Evolutionary conservation across 345 rosid species (phyloP).

Genomic region (Euphorbia tirucalli): DNA sequence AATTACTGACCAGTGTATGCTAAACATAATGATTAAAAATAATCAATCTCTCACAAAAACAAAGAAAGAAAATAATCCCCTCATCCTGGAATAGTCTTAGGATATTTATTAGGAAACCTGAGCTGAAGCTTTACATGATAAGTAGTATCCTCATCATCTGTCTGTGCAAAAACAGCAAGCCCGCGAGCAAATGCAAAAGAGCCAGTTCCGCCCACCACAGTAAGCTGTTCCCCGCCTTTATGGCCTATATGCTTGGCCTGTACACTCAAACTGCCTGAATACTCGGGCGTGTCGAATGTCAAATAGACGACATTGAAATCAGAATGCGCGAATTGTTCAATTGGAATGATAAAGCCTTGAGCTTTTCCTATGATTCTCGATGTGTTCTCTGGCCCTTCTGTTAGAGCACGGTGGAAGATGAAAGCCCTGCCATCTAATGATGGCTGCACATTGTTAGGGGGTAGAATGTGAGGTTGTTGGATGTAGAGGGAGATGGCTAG

Average conservation of each 20-base stretch:
- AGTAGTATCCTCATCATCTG: constrained; percentile 33
- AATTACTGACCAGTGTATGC: no score
- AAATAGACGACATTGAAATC: constrained; percentile 68
- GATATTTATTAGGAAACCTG: constrained; percentile 53
- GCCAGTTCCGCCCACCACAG: constrained; percentile 77
- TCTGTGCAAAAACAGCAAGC: constrained; percentile 48
- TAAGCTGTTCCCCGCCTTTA: constrained; percentile 46
- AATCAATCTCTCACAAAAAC: not conserved
- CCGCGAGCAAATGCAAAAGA: constrained; percentile 82
- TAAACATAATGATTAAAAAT: no score
- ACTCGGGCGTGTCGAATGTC: constrained; percentile 52
- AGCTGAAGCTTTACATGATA: constrained; percentile 79
- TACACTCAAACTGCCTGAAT: constrained; percentile 60
- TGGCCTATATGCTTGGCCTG: constrained; percentile 45
- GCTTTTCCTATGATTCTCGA: constrained; percentile 67
- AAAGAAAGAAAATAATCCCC: not conserved
- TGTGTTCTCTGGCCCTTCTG: constrained; percentile 68
- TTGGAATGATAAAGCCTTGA: constrained; percentile 71
- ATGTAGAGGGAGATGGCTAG: constrained; percentile 67
- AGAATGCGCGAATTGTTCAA: constrained; percentile 55
- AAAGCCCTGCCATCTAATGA: constrained; percentile 42
- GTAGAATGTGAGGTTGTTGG: constrained; percentile 44
- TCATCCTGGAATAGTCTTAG: constrained; percentile 44
- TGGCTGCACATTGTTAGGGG: constrained; percentile 15
- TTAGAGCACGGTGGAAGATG: constrained; percentile 57